Evolutionary conservation across 768 basidiomycete genomes (phyloP), one percentile per base, ranked within the genome.

Genomic region (Pholiota molesta): DNA sequence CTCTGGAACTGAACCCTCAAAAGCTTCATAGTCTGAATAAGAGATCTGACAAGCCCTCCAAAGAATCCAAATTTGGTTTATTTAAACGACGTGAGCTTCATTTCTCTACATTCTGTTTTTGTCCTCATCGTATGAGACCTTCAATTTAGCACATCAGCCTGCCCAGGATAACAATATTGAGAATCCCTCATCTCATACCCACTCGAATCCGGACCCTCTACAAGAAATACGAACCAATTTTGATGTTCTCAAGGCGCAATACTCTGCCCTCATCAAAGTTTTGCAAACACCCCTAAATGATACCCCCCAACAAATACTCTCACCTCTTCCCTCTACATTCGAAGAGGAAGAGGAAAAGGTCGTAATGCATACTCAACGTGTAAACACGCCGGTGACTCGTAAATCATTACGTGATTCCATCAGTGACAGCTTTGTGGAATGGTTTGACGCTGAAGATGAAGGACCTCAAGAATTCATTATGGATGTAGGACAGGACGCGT

Each of bases 361-460:
- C 29, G 47, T 60, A 19, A 39, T 52, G 51, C 54, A 39, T 42
- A 47, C 6, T 26, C 61, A 45, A 26, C 56, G 64, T 17, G 31
- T 62, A 11, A 63, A 57, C 8, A 64, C 67, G 33, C 59, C 81
- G 13, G 66, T 74, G 33, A 71, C 71, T 10, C 74, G 74, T 42
- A 73, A 69, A 31, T 77, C 79, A 10, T 77, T 78, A 57, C 80
- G 81, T 35, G 69, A 78, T 55, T 86, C 85, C 11, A 76, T 80
- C 31, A 83, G 81, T 49, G 86, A 84, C 57, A 82, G 80, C 28
- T 71, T 80, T 59, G 76, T 80, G 55, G 85, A 92, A 68, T 94
- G 92, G 92, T 93, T 83, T 67, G 92, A 94, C 66, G 92, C 92
- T 9, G 75, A 81, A 42, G 89, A 88, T 26, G 85, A 88, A 63